Evolutionary conservation across 2,329 filamentous ascomycete species (phyloP).

Genomic region (Cercospora sojina): DNA sequence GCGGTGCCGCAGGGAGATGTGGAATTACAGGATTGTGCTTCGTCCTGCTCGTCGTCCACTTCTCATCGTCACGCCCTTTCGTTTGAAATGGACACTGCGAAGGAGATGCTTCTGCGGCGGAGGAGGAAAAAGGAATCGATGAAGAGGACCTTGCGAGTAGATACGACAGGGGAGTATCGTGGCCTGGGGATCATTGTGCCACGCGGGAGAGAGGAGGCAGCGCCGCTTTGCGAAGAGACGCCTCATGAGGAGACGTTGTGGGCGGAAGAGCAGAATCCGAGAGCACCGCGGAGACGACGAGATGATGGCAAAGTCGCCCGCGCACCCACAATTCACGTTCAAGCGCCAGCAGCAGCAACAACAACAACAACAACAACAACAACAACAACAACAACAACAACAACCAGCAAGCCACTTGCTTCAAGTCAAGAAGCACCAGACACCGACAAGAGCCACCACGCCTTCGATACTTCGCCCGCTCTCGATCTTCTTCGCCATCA

Average conservation of each 20-base stretch:
- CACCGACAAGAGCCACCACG: background rate
- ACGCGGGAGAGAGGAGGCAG: background rate
- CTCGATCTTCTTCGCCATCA: background rate
- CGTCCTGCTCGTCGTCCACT: background rate
- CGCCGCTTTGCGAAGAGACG: background rate
- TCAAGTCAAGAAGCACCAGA: background rate
- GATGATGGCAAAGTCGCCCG: background rate
- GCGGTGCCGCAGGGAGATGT: slow-evolving; percentile 2
- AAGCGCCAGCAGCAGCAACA: background rate
- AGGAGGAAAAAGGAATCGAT: background rate
- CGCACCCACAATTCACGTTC: background rate
- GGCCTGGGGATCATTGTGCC: slow-evolving; percentile 24
- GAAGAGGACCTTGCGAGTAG: slow-evolving; percentile 17
- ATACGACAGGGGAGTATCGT: slow-evolving; percentile 22
- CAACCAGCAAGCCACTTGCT: background rate
- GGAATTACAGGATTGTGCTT: background rate
- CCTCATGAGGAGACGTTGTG: background rate
- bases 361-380: too few species aligned
- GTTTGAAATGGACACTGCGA: background rate
- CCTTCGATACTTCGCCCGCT: background rate
- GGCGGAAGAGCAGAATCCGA: background rate
- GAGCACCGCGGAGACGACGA: too few species aligned
- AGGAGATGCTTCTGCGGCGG: background rate
- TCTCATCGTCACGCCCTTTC: background rate
- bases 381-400: too few species aligned